phyloP scores from a whole-genome alignment of 2,329 filamentous ascomycete species.

The Xylariales sp. region DNA sequence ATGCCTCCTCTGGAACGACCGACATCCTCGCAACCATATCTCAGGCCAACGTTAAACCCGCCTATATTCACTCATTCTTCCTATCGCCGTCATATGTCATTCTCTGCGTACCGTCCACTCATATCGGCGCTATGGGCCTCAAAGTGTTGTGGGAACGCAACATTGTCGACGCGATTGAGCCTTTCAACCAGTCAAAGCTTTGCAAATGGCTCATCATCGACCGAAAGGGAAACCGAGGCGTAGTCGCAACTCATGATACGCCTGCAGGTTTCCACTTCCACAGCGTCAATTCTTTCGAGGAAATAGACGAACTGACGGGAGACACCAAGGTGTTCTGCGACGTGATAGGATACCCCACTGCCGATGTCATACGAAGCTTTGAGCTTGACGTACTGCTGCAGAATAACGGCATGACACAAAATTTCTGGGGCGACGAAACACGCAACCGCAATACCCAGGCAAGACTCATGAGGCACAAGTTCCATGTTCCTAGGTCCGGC shows the following conservation, averaged over 20 bases:
- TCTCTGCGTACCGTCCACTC: constrained; percentile 66
- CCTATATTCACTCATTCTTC: constrained; percentile 83
- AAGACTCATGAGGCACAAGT: constrained; percentile 39
- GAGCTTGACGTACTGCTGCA: constrained; percentile 66
- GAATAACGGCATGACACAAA: constrained; percentile 39
- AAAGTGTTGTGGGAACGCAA: constrained; percentile 62
- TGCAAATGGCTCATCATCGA: constrained; percentile 74
- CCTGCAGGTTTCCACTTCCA: constrained; percentile 76
- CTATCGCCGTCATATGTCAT: constrained; percentile 67
- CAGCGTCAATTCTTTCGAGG: constrained; percentile 71
- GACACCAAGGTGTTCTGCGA: constrained; percentile 59
- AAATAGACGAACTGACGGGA: constrained; percentile 34
- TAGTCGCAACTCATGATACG: constrained; percentile 65
- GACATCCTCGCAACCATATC: constrained; percentile 66
- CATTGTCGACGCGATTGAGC: constrained; percentile 61
- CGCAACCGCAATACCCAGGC: constrained; percentile 31
- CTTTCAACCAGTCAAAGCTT: constrained; percentile 51
- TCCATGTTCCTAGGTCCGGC: constrained; percentile 27
- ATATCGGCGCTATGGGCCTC: constrained; percentile 52
- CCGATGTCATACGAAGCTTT: constrained; percentile 60
- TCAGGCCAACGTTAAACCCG: constrained; percentile 43
- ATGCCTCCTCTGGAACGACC: constrained; percentile 58
- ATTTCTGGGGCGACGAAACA: constrained; percentile 37
- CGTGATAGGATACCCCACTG: constrained; percentile 56
- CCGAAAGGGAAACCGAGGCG: constrained; percentile 53